Conservation (phyloP, 768 basidiomycete genomes). For the Agaricus blazei region DNA sequence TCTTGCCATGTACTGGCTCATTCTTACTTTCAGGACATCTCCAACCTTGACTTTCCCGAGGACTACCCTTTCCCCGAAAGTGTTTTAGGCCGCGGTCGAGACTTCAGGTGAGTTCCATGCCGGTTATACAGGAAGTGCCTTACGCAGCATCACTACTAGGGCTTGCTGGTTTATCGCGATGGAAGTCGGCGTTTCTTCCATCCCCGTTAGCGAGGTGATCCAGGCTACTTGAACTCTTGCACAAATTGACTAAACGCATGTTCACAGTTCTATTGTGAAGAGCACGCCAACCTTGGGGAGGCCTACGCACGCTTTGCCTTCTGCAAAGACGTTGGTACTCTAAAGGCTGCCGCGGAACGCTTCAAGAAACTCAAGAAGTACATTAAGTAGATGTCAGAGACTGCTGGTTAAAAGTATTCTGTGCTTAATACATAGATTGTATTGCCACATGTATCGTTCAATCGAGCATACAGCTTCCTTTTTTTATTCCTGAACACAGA, state of each 20-base stretch:
- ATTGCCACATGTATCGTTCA: background rate
- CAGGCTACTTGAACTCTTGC: background rate
- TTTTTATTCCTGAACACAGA: too few species aligned
- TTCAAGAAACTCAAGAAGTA: conserved; percentile 71
- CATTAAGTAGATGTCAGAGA: conserved; percentile 22
- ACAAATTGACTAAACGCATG: conserved; percentile 9
- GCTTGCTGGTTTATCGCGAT: conserved; percentile 95
- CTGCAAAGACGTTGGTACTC: conserved; percentile 90
- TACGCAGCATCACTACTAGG: conserved; percentile 30
- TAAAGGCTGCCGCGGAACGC: conserved; percentile 78
- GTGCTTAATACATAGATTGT: background rate
- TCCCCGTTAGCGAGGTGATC: conserved; percentile 90
- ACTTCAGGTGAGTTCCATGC: conserved; percentile 59
- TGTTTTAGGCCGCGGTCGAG: conserved; percentile 74
- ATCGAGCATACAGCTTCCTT: too few species aligned
- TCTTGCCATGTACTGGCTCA: background rate
- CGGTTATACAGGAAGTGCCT: background rate
- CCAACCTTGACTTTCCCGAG: conserved; percentile 71
- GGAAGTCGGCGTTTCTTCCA: conserved; percentile 87
- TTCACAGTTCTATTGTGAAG: conserved; percentile 83
- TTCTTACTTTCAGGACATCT: conserved; percentile 54
- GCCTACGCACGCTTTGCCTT: conserved; percentile 86
- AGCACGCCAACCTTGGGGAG: conserved; percentile 83
- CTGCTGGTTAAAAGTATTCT: background rate
- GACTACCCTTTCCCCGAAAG: conserved; percentile 78